A percentile compares a stretch with the other conserved stretches of the same genome.
phyloP scores from a whole-genome alignment of 805 yeast genomes.

The Saturnispora saitoi region DNA sequence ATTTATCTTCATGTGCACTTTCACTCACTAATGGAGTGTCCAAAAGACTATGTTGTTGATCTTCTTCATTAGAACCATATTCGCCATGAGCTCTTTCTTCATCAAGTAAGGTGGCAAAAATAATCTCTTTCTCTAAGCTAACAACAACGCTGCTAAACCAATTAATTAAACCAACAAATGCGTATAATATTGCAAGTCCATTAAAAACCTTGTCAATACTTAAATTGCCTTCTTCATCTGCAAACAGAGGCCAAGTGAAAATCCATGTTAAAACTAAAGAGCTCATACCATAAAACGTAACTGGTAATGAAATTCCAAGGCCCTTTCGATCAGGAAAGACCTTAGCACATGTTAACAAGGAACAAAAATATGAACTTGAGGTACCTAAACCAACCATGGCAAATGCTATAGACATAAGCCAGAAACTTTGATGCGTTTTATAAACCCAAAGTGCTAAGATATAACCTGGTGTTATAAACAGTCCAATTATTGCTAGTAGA shows the following conservation, averaged over 20 bases:
- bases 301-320: conserved; percentile 80
- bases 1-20: conserved; percentile 19
- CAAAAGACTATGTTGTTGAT: background rate
- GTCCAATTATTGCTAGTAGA: conserved; percentile 51
- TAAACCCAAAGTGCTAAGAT: conserved; percentile 36
- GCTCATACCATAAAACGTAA: conserved; percentile 78
- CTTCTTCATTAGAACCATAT: conserved; percentile 7
- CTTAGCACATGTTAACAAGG: conserved; percentile 74
- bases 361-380: conserved; percentile 61
- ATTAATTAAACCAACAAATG: conserved; percentile 47
- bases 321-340: conserved; percentile 72
- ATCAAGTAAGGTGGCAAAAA: conserved; percentile 27
- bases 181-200: conserved; percentile 44
- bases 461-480: conserved; percentile 64
- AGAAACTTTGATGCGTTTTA: conserved; percentile 23
- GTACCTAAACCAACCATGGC: conserved; percentile 62
- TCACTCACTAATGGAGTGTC: conserved; percentile 7
- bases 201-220: conserved; percentile 45
- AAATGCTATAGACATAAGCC: conserved; percentile 41
- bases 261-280: conserved; percentile 64
- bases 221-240: conserved; percentile 23
- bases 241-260: conserved; percentile 37
- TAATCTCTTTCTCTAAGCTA: conserved; percentile 43
- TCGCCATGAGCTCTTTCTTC: conserved; percentile 12
- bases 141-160: conserved; percentile 61